Evolutionary conservation across 495 filamentous ascomycete species (phyloP), one percentile per base, ranked within the genome.

Genomic region (Aspergillus campestris): DNA sequence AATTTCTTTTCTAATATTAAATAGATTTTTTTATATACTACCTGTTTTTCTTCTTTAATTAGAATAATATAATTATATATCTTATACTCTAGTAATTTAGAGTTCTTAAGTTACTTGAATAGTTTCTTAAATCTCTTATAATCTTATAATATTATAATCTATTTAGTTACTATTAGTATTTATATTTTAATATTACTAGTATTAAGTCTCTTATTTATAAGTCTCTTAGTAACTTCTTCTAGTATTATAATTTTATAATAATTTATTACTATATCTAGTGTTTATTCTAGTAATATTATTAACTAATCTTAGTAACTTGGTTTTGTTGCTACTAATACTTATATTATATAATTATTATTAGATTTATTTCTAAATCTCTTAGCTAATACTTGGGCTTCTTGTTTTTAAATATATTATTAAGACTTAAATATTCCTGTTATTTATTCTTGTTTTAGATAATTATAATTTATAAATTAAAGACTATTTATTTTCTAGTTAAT

Each of bases 1-100:
- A 14, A 57, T 35, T 32, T 36, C n/a, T 35, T 59, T 32, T 45
- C 51, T 56, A 18, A 13, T 33, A 13, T 51, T 44, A 31, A 31
- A 49, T 28, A 60, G 50, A 40, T 66, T 43, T 38, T 37, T 42
- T 44, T 40, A 34, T 8, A 44, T 7, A 11, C 44, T 30, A 39
- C 31, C 43, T 44, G 3, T 12, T 44, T 47, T 11, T 30, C 31
- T 55, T 50, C 38, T 34, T 40, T 39, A 27, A 50, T 15, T 29
- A 32, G 27, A 8, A 50, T 50, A 36, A 11, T 44, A 44, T 50
- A 32, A 14, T 50, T 36, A 29, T 45, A 39, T 24, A 31, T 9
- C 33, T 14, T 32, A 40, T 50, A 24, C 13, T 39, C 32, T 27
- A 39, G 36, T 45, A 50, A 33, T 34, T 32, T n/a, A n/a, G n/a